Conservation (phyloP, 2,329 filamentous ascomycete genomes). For the Penicillium sp. region DNA sequence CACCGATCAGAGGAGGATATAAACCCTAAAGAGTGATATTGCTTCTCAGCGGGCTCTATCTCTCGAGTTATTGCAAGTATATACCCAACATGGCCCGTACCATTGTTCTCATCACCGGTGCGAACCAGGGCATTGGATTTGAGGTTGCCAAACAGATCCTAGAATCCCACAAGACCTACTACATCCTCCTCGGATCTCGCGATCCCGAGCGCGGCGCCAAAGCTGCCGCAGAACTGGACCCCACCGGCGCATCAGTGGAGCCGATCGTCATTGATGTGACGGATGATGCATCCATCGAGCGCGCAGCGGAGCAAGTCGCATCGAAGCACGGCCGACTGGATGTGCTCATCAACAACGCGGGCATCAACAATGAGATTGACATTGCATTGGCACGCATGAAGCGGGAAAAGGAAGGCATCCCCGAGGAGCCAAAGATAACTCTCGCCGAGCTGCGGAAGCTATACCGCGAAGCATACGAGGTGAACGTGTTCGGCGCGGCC, state of each 20-base stretch:
- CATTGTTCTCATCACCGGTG: constrained; percentile 13
- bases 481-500: constrained; percentile 29
- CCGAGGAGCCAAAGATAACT: background rate
- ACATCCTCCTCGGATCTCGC: constrained; percentile 13
- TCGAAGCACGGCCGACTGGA: constrained; percentile 47
- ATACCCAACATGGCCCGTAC: too few species aligned
- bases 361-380: constrained; percentile 16
- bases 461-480: constrained; percentile 17
- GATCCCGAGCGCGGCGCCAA: constrained; percentile 8
- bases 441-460: constrained; percentile 9
- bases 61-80: too few species aligned
- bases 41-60: too few species aligned
- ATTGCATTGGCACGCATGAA: background rate
- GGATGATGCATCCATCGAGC: constrained; percentile 48
- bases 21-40: too few species aligned
- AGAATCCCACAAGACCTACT: constrained; percentile 2
- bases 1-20: too few species aligned
- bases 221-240: constrained; percentile 20
- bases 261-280: constrained; percentile 44
- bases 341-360: constrained; percentile 27
- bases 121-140: constrained; percentile 15
- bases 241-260: constrained; percentile 7
- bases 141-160: constrained; percentile 10
- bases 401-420: constrained; percentile 2
- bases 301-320: constrained; percentile 53